Percentiles rank a stretch among this genome's conserved stretches.
Evolutionary conservation across 192 early-diverging fungal genomes (phyloP).

Genomic region (Coemansia aciculifera): DNA sequence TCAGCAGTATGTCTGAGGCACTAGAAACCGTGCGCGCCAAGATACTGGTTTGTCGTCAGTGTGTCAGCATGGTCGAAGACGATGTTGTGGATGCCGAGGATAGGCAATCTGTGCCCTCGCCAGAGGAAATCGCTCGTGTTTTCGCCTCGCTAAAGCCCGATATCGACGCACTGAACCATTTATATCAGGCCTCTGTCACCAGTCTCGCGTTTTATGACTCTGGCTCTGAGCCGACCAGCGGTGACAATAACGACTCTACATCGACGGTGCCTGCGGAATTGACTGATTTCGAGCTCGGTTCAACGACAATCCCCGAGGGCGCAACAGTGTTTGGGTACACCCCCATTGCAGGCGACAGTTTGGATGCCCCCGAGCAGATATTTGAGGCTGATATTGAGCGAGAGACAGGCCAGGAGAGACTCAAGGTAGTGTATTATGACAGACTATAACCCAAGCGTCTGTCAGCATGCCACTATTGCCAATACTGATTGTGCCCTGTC

Average conservation of each 20-base stretch:
- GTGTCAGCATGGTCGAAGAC: slow-evolving; percentile 4
- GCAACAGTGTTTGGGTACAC: slow-evolving; percentile 33
- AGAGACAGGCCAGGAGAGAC: background rate
- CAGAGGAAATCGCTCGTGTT: slow-evolving; percentile 27
- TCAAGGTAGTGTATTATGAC: slow-evolving; percentile 2
- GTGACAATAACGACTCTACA: background rate
- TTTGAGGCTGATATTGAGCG: slow-evolving; percentile 42
- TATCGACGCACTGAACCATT: slow-evolving; percentile 27
- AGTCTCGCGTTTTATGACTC: slow-evolving; percentile 14
- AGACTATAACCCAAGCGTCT: background rate
- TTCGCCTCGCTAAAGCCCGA: slow-evolving; percentile 50
- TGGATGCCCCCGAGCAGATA: slow-evolving; percentile 29
- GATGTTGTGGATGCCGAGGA: background rate
- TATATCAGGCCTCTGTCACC: slow-evolving; percentile 35
- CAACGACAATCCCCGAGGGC: slow-evolving; percentile 4
- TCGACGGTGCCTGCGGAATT: background rate
- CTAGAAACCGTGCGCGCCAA: slow-evolving; percentile 32
- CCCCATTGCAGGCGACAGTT: slow-evolving; percentile 3
- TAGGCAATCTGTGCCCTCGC: background rate
- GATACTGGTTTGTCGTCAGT: slow-evolving; percentile 25
- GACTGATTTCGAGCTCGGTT: background rate
- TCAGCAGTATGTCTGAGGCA: slow-evolving; percentile 20
- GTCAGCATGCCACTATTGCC: background rate
- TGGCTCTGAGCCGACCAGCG: background rate
- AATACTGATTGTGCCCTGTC: background rate